Base-by-base conservation (phyloP, 805 yeast genomes). In the Wickerhamomyces subpelliculosus region DNA sequence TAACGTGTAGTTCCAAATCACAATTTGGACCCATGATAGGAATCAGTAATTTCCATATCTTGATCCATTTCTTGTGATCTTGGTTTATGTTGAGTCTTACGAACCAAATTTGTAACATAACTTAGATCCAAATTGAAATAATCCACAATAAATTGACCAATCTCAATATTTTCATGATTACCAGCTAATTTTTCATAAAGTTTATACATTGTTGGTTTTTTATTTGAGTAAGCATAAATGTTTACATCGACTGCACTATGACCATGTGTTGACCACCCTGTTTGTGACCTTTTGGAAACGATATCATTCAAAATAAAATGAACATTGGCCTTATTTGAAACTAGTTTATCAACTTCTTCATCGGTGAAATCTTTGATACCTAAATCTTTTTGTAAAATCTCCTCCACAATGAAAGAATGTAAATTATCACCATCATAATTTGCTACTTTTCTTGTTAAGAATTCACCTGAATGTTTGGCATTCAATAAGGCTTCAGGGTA, bases 221-320 rank as follows among this genome's bases (percentile, higher is more conserved):
- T 75, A 49, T 81, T 81, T 24, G 88, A 72, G 56, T 80, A 73
- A 0, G 83, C 96, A 57, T 89, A 89, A 35, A 90, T 84, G 54
- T 90, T 89, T 27, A 89, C 96, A 60, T 89, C 97, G 13, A 89
- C 96, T 0, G 96, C 96, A 17, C 95, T 80, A 60, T 89, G 97
- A 23, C 97, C 97, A 53, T 87, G 95, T 0, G 97, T 89, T 9
- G 95, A 72, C 96, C 96, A 89, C n/a, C 96, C 97, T 14, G 87
- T 76, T 59, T 84, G 84, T 0, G 97, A 87, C 46, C 95, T 75
- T n/a, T 62, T 52, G 1, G 95, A 83, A 10, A 87, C 73, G 73
- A 89, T 73, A 39, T 78, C 70, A 52, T 84, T 82, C 40, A 87
- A 59, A 28, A 68, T 62, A 43, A 77, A 77, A 32, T 53, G 57